These are phyloP conservation scores for Neurospora sp. DNA, from an alignment of 495 filamentous ascomycete species.

Conservation along the genomic window DNA sequence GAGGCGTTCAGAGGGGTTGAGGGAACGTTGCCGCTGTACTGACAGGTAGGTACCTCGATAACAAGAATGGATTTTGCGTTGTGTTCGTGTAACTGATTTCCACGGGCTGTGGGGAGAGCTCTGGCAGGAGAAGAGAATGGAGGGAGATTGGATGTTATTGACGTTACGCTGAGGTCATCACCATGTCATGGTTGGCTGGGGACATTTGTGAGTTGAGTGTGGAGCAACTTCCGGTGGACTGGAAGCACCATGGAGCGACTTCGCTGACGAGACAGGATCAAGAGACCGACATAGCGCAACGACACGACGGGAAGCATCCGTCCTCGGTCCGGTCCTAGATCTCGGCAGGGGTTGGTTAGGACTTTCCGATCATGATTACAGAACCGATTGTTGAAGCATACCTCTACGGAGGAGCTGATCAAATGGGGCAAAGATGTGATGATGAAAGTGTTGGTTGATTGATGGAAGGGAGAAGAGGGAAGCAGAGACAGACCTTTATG, in stretches of 20 bases:
- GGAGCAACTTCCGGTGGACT: too few relatives aligned
- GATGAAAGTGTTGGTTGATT: not conserved
- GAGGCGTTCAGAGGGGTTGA: constrained; percentile 27
- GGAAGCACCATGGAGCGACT: too few relatives aligned
- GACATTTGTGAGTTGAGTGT: too few relatives aligned
- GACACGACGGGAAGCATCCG: too few relatives aligned
- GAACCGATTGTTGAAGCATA: not conserved
- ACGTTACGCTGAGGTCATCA: not conserved
- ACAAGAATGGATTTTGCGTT: not conserved
- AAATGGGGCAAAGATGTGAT: not conserved
- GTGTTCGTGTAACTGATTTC: not conserved
- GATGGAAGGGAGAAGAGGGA: not conserved
- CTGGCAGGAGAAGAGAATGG: too few relatives aligned
- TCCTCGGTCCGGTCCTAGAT: too few relatives aligned
- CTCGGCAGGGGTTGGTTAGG: too few relatives aligned
- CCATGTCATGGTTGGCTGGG: not conserved
- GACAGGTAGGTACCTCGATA: not conserved
- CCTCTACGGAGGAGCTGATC: not conserved
- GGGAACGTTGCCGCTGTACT: constrained; percentile 12
- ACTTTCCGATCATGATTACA: not conserved
- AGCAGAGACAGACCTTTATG: too few relatives aligned
- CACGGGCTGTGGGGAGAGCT: too few relatives aligned
- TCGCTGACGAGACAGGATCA: too few relatives aligned
- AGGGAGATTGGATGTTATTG: too few relatives aligned
- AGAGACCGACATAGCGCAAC: too few relatives aligned